Base-by-base conservation (phyloP, 1,139 yeast species). In the Zygoascus meyerae region DNA sequence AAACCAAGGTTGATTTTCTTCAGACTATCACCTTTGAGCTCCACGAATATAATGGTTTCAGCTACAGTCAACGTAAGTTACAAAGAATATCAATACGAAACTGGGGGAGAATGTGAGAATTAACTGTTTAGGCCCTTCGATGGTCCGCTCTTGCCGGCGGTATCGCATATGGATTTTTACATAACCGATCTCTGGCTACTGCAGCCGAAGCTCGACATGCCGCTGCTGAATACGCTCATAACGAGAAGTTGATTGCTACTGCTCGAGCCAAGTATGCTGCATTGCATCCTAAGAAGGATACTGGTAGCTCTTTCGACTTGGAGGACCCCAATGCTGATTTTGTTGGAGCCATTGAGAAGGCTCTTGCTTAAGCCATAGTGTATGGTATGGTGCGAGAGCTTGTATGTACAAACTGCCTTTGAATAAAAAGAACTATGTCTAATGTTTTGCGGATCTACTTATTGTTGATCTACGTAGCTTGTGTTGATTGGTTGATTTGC, bases 121-220 rank as follows among this genome's bases (percentile, higher is more conserved):
- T 38, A 39, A 34, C 45, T 31, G 6, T 29, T 11, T 35, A 83
- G 79, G 86, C 86, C 63, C 79, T 89, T 66, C 87, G 97, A 81
- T 92, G 94, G 82, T 75, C 95, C 59, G 84, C 94, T 51, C 78
- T 92, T 58, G 95, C 89, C 52, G 79, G 89, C 59, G 98, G 98
- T 70, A 73, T 90, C 54, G 76, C 79, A 52, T 87, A 86, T 72
- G 98, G 98, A 59, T 86, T 90, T 59, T 76, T 78, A 69, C 95
- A 87, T 75, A 85, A 94, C 72, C 73, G 77, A 63, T 70, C 77
- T 48, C 76, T 89, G 61, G 81, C 82, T 61, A 64, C 77, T 33
- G 73, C 74, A 48, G 89, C 83, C 53, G 72, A 69, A 46, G 74
- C 76, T 64, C 72, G 77, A 63, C 76, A 74, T 50, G 84, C 79